phyloP scores from a whole-genome alignment of 1,284 basidiomycete genomes.

The Cryptococcus wingfieldii region DNA sequence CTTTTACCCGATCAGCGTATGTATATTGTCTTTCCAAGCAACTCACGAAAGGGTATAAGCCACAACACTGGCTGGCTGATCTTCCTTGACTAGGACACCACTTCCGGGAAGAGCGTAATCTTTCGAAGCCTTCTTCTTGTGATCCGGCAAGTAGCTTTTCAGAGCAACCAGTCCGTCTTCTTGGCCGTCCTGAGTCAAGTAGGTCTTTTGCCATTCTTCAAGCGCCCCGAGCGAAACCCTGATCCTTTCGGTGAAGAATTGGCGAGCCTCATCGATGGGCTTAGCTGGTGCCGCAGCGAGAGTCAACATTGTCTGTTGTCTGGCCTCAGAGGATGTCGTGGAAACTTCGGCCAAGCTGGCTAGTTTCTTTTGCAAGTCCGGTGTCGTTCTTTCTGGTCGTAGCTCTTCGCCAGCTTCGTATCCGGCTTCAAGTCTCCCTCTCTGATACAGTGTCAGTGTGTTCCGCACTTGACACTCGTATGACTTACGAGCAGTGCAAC shows the following conservation, averaged over 20 bases:
- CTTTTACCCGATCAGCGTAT: constrained; percentile 12
- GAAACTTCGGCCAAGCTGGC: background rate
- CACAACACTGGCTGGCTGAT: constrained; percentile 37
- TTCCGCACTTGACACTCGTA: background rate
- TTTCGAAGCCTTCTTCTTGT: constrained; percentile 54
- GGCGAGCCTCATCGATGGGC: constrained; percentile 61
- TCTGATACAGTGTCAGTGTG: background rate
- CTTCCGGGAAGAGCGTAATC: constrained; percentile 65
- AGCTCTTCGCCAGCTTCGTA: background rate
- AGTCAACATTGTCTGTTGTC: background rate
- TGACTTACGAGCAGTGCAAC: constrained; percentile 11
- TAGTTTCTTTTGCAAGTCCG: background rate
- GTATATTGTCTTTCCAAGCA: background rate
- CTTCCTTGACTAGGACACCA: constrained; percentile 62
- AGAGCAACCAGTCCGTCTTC: constrained; percentile 3
- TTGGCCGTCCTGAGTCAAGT: constrained; percentile 25
- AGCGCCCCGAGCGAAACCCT: constrained; percentile 56
- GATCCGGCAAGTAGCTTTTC: constrained; percentile 54
- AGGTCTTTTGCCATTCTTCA: constrained; percentile 62
- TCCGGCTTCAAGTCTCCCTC: background rate
- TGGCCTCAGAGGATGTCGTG: background rate
- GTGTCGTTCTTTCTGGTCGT: background rate
- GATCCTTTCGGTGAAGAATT: constrained; percentile 56
- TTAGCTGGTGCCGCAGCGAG: constrained; percentile 45
- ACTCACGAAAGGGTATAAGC: constrained; percentile 37